Conservation (phyloP, 305 asterid genomes). For the Rubia tinctorum region DNA sequence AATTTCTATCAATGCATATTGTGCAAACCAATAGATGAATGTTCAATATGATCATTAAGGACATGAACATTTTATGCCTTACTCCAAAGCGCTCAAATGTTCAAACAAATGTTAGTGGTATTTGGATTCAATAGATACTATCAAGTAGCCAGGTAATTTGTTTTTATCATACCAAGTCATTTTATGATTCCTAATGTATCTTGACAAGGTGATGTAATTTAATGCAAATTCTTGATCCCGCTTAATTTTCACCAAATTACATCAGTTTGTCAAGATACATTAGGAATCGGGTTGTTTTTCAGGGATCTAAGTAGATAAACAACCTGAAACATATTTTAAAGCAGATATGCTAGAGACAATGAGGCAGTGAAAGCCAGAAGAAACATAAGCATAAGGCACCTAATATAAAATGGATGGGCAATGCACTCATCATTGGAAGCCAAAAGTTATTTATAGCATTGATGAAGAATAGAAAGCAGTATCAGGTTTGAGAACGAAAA, state of each 20-base stretch:
- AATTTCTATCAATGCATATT: not conserved
- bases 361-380: too few species aligned
- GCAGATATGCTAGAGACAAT: too few species aligned
- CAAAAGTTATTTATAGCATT: too few species aligned
- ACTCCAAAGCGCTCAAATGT: constrained; percentile 99
- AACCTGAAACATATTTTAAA: constrained; percentile 44
- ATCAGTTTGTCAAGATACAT: too few species aligned
- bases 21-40: constrained; percentile 28
- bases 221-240: constrained; percentile 4
- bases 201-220: not conserved
- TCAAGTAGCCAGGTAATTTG: constrained; percentile 85
- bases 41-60: constrained; percentile 47
- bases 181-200: not conserved
- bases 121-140: constrained; percentile 83
- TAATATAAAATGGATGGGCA: too few species aligned
- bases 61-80: constrained; percentile 93
- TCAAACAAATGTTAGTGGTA: constrained; percentile 99
- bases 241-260: constrained; percentile 39
- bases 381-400: too few species aligned
- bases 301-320: constrained; percentile 99
- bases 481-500: too few species aligned
- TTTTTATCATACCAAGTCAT: not conserved
- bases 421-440: too few species aligned
- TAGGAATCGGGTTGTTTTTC: too few species aligned
- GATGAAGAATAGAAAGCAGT: too few species aligned